These are phyloP conservation scores for Posidonia oceanica DNA, from an alignment of 116 monocot genomes.

Conservation along the genomic window DNA sequence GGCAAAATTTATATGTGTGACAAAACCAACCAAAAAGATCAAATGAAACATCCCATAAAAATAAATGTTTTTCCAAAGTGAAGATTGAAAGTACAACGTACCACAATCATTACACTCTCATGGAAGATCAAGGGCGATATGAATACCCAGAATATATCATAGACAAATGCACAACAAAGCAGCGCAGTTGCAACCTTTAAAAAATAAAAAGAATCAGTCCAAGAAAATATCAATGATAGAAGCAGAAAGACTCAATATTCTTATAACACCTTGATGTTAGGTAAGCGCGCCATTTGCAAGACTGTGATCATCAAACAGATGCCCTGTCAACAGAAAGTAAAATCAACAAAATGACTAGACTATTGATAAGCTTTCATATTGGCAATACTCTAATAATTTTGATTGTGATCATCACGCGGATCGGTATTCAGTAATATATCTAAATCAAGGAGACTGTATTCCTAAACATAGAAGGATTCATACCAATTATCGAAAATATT, in stretches of 20 bases:
- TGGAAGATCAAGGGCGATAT: conserved; percentile 91
- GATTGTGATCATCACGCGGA: too few relatives aligned
- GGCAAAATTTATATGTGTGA: too few relatives aligned
- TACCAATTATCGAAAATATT: too few relatives aligned
- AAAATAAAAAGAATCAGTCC: conserved; percentile 4
- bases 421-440: too few relatives aligned
- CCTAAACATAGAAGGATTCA: too few relatives aligned
- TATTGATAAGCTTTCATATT: too few relatives aligned
- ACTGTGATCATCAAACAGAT: conserved; percentile 96
- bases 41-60: background rate
- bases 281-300: conserved; percentile 83
- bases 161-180: conserved; percentile 80
- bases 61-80: background rate
- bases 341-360: background rate
- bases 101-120: conserved; percentile 94
- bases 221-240: background rate
- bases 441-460: too few relatives aligned
- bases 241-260: background rate
- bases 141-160: conserved; percentile 98
- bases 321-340: conserved; percentile 35
- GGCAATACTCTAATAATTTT: too few relatives aligned
- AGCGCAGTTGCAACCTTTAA: conserved; percentile 84
- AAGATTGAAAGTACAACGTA: conserved; percentile 21
- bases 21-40: too few relatives aligned
- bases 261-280: conserved; percentile 72